Conservation (phyloP, 805 yeast genomes). For the Candida anglica region DNA sequence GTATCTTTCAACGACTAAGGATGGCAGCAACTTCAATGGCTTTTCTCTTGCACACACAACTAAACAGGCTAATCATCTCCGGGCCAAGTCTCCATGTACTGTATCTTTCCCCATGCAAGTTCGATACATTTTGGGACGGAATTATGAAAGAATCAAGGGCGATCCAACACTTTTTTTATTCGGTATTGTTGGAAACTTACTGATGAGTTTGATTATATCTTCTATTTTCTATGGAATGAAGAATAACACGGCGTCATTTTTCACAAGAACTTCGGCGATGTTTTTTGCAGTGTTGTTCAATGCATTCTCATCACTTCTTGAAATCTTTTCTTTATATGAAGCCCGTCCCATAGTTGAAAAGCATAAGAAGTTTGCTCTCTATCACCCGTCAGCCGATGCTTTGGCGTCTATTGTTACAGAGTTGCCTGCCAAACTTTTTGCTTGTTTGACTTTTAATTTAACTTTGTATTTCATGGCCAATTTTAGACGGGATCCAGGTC, state of each 20-base stretch:
- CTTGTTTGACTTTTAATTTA: conserved; percentile 45
- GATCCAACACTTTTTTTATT: conserved; percentile 46
- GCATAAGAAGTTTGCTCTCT: conserved; percentile 52
- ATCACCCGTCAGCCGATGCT: conserved; percentile 63
- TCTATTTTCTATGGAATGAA: conserved; percentile 55
- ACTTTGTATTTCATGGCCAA: conserved; percentile 51
- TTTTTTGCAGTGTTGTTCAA: conserved; percentile 65
- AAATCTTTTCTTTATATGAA: conserved; percentile 51
- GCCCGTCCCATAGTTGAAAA: conserved; percentile 57
- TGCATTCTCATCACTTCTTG: conserved; percentile 58
- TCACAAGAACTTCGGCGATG: conserved; percentile 57
- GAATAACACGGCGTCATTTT: conserved; percentile 43
- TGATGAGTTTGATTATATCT: conserved; percentile 53
- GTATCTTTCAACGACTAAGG: conserved; percentile 11
- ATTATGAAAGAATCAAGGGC: conserved; percentile 45
- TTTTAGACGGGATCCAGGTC: conserved; percentile 48
- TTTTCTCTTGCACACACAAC: conserved; percentile 44
- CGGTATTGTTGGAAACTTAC: conserved; percentile 40
- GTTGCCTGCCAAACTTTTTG: conserved; percentile 45
- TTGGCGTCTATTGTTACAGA: conserved; percentile 59
- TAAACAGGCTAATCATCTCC: conserved; percentile 45
- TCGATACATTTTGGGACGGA: conserved; percentile 41
- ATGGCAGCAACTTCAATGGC: conserved; percentile 6
- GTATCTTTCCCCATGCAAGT: conserved; percentile 52
- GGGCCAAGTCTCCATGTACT: conserved; percentile 49